Conservation (phyloP, 1,139 yeast genomes). For the Taphrina communis region DNA sequence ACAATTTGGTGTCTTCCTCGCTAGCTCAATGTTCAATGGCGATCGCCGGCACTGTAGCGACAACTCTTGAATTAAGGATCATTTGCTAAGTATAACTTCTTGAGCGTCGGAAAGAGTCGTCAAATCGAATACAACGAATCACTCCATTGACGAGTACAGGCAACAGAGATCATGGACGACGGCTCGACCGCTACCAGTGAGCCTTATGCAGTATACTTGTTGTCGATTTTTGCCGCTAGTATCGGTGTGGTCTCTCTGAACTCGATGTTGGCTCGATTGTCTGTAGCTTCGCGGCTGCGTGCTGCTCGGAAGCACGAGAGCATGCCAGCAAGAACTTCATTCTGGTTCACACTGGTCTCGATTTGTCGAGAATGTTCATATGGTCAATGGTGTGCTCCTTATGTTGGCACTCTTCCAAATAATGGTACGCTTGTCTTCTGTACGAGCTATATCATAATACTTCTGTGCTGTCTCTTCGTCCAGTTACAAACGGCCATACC, state of each 20-base stretch:
- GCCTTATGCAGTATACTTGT: neutral
- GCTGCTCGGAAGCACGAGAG: neutral
- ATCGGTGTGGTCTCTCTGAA: neutral
- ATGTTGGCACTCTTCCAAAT: constrained; percentile 12
- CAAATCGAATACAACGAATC: too few species aligned
- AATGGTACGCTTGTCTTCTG: constrained; percentile 14
- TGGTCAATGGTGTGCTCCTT: constrained; percentile 9
- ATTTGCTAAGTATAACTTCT: too few species aligned
- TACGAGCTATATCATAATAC: constrained; percentile 6
- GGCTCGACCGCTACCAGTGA: neutral
- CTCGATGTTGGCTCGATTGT: constrained; percentile 1
- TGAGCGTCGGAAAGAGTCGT: too few species aligned
- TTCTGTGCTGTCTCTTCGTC: constrained; percentile 20
- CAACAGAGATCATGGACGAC: too few species aligned
- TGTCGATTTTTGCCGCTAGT: constrained; percentile 6
- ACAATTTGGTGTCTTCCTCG: too few species aligned
- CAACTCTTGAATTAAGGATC: too few species aligned
- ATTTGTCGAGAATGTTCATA: constrained; percentile 26
- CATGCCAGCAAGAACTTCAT: constrained; percentile 3
- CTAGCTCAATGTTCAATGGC: too few species aligned
- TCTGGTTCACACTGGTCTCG: constrained; percentile 9
- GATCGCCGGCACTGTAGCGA: too few species aligned
- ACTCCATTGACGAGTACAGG: too few species aligned
- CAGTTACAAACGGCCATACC: constrained; percentile 7
- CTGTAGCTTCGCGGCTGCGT: constrained; percentile 1